A percentile compares a stretch with the other conserved stretches of the same genome.
Evolutionary conservation across 192 early-diverging fungal species (phyloP).

Genomic region (Helicostylum pulchrum): DNA sequence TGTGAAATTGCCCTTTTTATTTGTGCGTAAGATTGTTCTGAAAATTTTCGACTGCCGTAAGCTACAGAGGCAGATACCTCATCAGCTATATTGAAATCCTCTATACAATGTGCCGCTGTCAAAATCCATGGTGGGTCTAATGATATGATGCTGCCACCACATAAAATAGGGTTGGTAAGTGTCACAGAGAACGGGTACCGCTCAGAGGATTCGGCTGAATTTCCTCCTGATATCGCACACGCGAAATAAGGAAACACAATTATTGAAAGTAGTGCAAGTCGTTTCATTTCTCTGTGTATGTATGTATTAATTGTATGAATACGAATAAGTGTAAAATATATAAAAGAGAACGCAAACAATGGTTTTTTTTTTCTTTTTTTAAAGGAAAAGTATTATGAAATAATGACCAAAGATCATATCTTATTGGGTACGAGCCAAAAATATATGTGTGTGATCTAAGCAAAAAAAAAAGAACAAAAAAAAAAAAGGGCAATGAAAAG

Average conservation of each 20-base stretch:
- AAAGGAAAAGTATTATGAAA: too few relatives aligned
- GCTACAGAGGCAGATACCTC: neutral
- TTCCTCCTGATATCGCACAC: neutral
- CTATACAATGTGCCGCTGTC: conserved; percentile 20
- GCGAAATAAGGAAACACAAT: neutral
- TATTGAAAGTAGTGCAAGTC: neutral
- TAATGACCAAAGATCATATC: too few relatives aligned
- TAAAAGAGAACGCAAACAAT: too few relatives aligned
- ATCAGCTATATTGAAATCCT: neutral
- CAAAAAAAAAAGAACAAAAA: neutral
- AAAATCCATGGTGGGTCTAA: conserved; percentile 12
- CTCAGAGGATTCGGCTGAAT: neutral
- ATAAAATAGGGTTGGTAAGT: conserved; percentile 6
- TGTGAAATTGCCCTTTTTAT: conserved; percentile 4
- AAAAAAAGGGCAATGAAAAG: neutral
- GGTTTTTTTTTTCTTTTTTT: neutral
- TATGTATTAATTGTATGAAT: neutral
- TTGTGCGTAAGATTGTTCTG: neutral
- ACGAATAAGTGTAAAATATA: too few relatives aligned
- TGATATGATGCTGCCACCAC: conserved; percentile 16
- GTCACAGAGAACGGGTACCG: conserved; percentile 9
- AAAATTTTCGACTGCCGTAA: neutral
- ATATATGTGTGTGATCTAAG: too few relatives aligned
- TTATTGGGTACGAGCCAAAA: too few relatives aligned
- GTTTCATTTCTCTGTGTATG: neutral